Conservation (phyloP, 2,329 filamentous ascomycete genomes). For the Cercospora sesami region DNA sequence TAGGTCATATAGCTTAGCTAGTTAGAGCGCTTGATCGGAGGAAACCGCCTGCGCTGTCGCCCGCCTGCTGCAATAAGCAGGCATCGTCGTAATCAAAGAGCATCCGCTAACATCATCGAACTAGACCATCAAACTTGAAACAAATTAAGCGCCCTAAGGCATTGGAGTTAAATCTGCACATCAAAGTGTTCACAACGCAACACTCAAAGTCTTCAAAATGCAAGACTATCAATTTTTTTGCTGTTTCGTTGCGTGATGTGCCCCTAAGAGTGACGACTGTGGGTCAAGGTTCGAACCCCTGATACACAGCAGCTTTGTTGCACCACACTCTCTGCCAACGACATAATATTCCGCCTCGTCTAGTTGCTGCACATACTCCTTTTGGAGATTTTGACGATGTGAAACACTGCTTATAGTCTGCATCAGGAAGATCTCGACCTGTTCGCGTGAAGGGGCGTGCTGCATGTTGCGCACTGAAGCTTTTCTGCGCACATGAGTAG, state of each 20-base stretch:
- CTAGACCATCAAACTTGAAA: background rate
- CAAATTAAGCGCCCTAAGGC: background rate
- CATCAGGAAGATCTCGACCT: background rate
- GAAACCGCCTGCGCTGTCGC: background rate
- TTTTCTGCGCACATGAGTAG: background rate
- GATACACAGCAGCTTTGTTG: background rate
- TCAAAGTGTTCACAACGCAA: background rate
- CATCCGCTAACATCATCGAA: background rate
- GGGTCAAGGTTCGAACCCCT: background rate
- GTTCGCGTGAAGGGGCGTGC: background rate
- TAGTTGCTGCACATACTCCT: background rate
- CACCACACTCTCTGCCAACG: background rate
- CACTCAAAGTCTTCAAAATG: background rate
- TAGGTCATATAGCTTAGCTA: background rate
- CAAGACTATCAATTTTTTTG: background rate
- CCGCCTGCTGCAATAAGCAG: conserved; percentile 1
- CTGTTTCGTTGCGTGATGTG: background rate
- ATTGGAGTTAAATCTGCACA: background rate
- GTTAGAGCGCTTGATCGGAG: background rate
- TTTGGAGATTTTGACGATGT: background rate
- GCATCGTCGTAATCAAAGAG: background rate
- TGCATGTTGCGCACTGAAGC: background rate
- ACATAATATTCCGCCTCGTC: background rate
- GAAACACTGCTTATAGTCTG: background rate
- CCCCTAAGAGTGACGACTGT: too few species aligned